A percentile compares a stretch with the other conserved stretches of the same genome.
phyloP scores from a whole-genome alignment of 495 filamentous ascomycete species.

The Hapsidospora chrysogenum region DNA sequence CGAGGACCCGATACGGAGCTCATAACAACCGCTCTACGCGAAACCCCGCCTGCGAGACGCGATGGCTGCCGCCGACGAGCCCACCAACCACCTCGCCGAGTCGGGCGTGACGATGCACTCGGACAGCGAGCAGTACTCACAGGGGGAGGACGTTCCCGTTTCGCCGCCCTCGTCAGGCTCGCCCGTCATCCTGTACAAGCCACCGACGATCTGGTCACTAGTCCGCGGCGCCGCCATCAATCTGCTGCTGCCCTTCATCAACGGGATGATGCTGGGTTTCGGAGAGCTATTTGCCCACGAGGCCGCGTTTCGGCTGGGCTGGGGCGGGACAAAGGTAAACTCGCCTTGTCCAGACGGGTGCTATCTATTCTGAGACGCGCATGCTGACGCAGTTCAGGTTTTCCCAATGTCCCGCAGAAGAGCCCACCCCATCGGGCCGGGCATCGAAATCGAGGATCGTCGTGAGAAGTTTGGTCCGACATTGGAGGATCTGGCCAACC shows the following conservation, averaged over 20 bases:
- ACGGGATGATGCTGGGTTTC: conserved; percentile 96
- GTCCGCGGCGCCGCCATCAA: conserved; percentile 88
- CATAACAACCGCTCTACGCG: too few species aligned
- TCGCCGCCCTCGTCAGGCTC: conserved; percentile 48
- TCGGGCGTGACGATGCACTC: conserved; percentile 75
- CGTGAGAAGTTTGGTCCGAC: conserved; percentile 14
- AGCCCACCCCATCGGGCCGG: conserved; percentile 32
- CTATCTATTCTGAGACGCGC: too few species aligned
- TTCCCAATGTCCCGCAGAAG: conserved; percentile 28
- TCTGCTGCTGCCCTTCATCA: conserved; percentile 83
- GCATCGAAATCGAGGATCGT: conserved; percentile 31
- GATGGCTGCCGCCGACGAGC: conserved; percentile 30
- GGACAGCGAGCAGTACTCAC: conserved; percentile 80
- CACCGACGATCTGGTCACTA: conserved; percentile 71
- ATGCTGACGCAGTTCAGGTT: conserved; percentile 15
- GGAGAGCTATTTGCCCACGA: conserved; percentile 95
- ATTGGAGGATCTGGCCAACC: conserved; percentile 28
- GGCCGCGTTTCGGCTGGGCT: conserved; percentile 78
- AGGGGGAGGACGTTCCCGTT: conserved; percentile 42
- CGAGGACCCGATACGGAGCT: too few species aligned
- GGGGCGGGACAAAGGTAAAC: conserved; percentile 80
- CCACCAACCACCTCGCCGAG: conserved; percentile 49
- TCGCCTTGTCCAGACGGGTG: too few species aligned
- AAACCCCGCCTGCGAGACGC: conserved; percentile 9
- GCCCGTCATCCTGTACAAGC: conserved; percentile 74